Conservation (phyloP, 2,329 filamentous ascomycete genomes). For the Cercospora beticola region DNA sequence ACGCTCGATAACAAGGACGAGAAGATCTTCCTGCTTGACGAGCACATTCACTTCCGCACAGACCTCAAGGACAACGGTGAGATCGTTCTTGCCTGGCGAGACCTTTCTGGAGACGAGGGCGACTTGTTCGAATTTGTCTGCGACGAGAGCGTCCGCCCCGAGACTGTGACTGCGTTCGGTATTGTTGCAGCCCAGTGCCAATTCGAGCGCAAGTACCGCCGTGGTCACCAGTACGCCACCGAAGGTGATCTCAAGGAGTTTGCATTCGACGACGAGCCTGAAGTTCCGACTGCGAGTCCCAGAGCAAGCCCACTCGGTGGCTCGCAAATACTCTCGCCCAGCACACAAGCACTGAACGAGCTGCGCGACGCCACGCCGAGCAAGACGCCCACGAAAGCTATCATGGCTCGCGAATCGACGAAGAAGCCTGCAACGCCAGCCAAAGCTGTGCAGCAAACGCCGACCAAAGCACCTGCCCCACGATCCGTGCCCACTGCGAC, state of each 20-base stretch:
- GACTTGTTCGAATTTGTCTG: conserved; percentile 99
- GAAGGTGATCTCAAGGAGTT: conserved; percentile 80
- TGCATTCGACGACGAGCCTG: conserved; percentile 65
- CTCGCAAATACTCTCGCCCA: conserved; percentile 34
- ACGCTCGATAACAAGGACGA: conserved; percentile 85
- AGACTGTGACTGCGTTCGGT: conserved; percentile 77
- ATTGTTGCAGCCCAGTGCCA: conserved; percentile 86
- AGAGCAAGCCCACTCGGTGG: conserved; percentile 48
- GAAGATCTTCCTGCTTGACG: conserved; percentile 94
- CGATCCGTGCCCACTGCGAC: conserved; percentile 63
- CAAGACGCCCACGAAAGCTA: conserved; percentile 27
- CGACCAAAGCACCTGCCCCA: conserved; percentile 62
- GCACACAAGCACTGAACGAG: conserved; percentile 34
- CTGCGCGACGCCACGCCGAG: conserved; percentile 27
- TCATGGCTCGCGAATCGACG: conserved; percentile 34
- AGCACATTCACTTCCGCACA: conserved; percentile 81
- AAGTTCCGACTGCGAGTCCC: conserved; percentile 61
- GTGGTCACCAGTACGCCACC: conserved; percentile 74
- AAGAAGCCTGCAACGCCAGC: conserved; percentile 33
- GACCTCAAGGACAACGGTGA: conserved; percentile 78
- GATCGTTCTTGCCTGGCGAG: conserved; percentile 89
- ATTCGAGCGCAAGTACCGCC: conserved; percentile 93
- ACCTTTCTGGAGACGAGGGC: conserved; percentile 87
- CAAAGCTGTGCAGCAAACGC: conserved; percentile 43
- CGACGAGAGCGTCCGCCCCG: conserved; percentile 67